phyloP scores from a whole-genome alignment of 2,329 filamentous ascomycete genomes.

The Phyllosticta capitalensis region DNA sequence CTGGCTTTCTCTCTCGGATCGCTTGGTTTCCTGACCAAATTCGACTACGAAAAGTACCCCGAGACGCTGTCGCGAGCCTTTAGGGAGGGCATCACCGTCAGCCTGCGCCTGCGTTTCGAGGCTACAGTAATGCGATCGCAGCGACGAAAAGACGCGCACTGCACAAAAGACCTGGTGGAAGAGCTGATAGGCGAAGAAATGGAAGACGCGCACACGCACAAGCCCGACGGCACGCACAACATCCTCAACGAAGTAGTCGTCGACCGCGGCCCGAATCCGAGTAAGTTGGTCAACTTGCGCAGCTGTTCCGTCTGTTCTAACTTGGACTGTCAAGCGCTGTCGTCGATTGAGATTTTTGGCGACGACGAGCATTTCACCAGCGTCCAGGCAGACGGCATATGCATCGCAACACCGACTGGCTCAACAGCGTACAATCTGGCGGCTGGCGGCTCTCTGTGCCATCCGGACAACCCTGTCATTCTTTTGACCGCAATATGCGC shows the following conservation, averaged over 20 bases:
- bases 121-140: slow-evolving; percentile 83
- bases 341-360: slow-evolving; percentile 81
- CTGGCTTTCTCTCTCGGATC: slow-evolving; percentile 87
- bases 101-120: slow-evolving; percentile 80
- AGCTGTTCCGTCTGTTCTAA: not conserved
- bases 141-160: slow-evolving; percentile 29
- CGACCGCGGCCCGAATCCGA: slow-evolving; percentile 86
- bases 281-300: slow-evolving; percentile 42
- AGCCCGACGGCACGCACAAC: slow-evolving; percentile 73
- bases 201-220: slow-evolving; percentile 76
- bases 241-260: slow-evolving; percentile 97
- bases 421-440: slow-evolving; percentile 94
- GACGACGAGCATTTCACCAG: slow-evolving; percentile 95
- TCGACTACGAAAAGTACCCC: slow-evolving; percentile 72
- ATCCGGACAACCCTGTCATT: slow-evolving; percentile 94
- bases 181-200: slow-evolving; percentile 81
- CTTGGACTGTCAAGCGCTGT: slow-evolving; percentile 57
- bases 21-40: slow-evolving; percentile 91
- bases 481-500: slow-evolving; percentile 90
- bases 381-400: slow-evolving; percentile 84
- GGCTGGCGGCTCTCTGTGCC: slow-evolving; percentile 87
- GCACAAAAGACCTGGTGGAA: slow-evolving; percentile 61
- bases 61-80: slow-evolving; percentile 64
- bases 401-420: slow-evolving; percentile 87
- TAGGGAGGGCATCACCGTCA: slow-evolving; percentile 76